Evolutionary conservation across 2,329 filamentous ascomycete genomes (phyloP).

Genomic region (Curvularia sp.): DNA sequence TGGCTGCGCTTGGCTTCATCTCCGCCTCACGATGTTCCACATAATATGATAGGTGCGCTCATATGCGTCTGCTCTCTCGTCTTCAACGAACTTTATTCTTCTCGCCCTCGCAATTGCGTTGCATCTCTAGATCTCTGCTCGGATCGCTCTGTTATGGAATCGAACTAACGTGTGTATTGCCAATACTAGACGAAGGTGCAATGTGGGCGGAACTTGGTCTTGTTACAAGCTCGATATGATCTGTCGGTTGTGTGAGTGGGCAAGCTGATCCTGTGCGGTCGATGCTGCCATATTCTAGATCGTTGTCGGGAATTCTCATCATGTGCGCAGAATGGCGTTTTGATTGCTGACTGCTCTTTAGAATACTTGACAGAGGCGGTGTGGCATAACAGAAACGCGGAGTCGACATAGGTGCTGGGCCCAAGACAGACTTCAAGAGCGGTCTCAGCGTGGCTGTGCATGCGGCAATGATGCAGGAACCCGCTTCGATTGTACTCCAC

Average conservation of each 20-base stretch:
- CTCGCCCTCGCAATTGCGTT: background rate
- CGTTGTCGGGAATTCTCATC: background rate
- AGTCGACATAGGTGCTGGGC: conserved; percentile 1
- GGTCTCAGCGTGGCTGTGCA: conserved; percentile 62
- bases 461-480: conserved; percentile 56
- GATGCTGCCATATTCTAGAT: background rate
- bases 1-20: background rate
- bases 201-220: conserved; percentile 10
- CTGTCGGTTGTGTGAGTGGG: conserved; percentile 2
- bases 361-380: conserved; percentile 10
- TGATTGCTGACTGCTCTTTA: conserved; percentile 10
- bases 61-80: background rate
- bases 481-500: conserved; percentile 49
- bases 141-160: background rate
- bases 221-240: conserved; percentile 8
- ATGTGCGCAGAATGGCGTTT: background rate
- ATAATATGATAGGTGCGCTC: background rate
- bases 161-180: background rate
- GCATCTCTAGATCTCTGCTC: background rate
- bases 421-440: conserved; percentile 46
- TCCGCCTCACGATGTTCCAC: background rate
- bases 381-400: conserved; percentile 4
- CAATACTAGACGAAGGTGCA: background rate
- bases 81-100: background rate
- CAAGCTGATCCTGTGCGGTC: conserved; percentile 1